Base-by-base conservation (phyloP, 2,329 filamentous ascomycete genomes). In the Xylariaceae sp. region DNA sequence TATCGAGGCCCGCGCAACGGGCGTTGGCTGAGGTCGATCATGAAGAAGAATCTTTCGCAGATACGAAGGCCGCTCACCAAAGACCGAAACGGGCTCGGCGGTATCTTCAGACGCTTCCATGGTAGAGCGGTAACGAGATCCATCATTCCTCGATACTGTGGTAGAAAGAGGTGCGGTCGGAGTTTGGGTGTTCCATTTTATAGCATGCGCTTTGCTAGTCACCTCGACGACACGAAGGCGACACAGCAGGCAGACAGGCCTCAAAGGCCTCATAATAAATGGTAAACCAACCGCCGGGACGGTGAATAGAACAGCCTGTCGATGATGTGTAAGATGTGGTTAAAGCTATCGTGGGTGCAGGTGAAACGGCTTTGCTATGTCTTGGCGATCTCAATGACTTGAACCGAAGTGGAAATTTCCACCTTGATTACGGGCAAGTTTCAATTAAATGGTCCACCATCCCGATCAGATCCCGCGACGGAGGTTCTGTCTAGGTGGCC, bases 201-300 rank as follows among this genome's bases (percentile, higher is more conserved):
- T 27, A 54, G 47, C 37, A 45, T 48, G 59, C 37, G 50, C 50
- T 41, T 57, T 51, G 43, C 57, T 54, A 47, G 54, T 59, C 49
- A 55, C 58, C 37, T 59, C 54, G 56, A 64, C 63, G 56, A 64
- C 57, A 57, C 60, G 54, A 54, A 67, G 64, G 54, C 67, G 67
- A 61, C 67, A 70, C 52, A 68, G 55, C 54, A 68, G 58, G 54
- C 68, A 70, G 47, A 64, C 56, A 47, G 65, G 50, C 34, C 52
- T 63, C 11, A 66, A 57, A 30, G 61, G 51, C 60, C 56, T 68
- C 68, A 70, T 70, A 59, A 58, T 62, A 62, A 63, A 31, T 6
- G 50, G 35, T 9, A n/a, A 37, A 12, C 9, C 35, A 41, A 19
- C 50, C 47, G 53, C 50, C 44, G 32, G 45, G 45, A 37, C 30